Base-by-base conservation (phyloP, 2,329 filamentous ascomycete species). In the Aschersonia sp. region DNA sequence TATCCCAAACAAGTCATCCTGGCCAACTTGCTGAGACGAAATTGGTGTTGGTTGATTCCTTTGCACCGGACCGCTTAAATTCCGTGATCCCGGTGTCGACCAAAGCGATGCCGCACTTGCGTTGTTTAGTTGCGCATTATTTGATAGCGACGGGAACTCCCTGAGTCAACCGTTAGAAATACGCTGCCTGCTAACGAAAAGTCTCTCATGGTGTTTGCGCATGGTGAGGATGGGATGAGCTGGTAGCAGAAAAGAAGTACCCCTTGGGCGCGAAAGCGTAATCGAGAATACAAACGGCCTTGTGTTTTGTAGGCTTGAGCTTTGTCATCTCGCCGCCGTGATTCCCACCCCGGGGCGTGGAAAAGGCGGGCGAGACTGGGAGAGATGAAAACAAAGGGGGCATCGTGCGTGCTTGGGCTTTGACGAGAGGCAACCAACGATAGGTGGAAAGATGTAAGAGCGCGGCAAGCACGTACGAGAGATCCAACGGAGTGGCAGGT, bases 131-230 rank as follows among this genome's bases (percentile, higher is more conserved):
- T 77, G 75, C 43, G 75, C 67, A 53, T 75, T 79, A 56, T 77
- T 79, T 46, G 78, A 81, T 54, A 83, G 63, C 29, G 78, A 80
- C 7, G 79, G 79, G 47, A 83, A 83, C 58, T 83, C 79, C 51
- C 79, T 83, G 51, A 6, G 10, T 11, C 3, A 30, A 29, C 29
- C 11, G 46, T 47, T n/a, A 47, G 46, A 14, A 37, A 22, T 32
- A 10, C 29, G 8, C 30, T 49, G n/a, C 33, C 10, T 42, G 9
- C 11, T 22, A 40, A 31, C 10, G 30, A 40, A 42, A 22, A 2
- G 30, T 5, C 14, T 9, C 8, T 5, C 30, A 40, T n/a, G n/a
- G 9, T 39, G 30, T n/a, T 29, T 30, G 42, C 10, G 10, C n/a
- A 39, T 22, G 44, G 49, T n/a, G 42, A 7, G 30, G 12, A 35